Evolutionary conservation across 2,329 filamentous ascomycete genomes (phyloP).

Genomic region (Eutypella sp.): DNA sequence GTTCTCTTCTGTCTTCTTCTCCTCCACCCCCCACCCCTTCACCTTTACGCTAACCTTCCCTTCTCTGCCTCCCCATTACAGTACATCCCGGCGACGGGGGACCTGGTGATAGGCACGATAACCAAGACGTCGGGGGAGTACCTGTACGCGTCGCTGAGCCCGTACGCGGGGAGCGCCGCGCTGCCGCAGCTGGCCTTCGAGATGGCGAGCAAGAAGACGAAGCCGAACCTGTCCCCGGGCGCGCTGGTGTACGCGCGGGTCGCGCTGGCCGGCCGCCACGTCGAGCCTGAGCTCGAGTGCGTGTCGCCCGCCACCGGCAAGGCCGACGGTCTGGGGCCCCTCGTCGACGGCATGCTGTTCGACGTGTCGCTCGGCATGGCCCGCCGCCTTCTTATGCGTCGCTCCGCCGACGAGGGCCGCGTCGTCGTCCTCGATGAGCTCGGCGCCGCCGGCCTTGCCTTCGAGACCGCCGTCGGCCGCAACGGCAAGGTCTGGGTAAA

Average conservation of each 20-base stretch:
- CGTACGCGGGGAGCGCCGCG: slow-evolving; percentile 58
- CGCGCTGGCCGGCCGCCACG: slow-evolving; percentile 69
- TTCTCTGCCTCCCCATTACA: slow-evolving; percentile 31
- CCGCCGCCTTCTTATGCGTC: slow-evolving; percentile 67
- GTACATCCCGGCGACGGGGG: slow-evolving; percentile 76
- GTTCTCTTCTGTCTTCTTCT: slow-evolving; percentile 19
- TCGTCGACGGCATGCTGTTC: slow-evolving; percentile 84
- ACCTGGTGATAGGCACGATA: slow-evolving; percentile 85
- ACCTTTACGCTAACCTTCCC: slow-evolving; percentile 22
- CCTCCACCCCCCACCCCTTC: background rate
- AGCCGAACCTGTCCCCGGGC: slow-evolving; percentile 69
- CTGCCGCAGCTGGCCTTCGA: slow-evolving; percentile 92
- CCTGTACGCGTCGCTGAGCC: slow-evolving; percentile 74
- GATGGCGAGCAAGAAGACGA: slow-evolving; percentile 83
- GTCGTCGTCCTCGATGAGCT: slow-evolving; percentile 76
- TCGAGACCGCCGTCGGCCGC: slow-evolving; percentile 88
- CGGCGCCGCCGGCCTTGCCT: slow-evolving; percentile 69
- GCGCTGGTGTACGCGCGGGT: slow-evolving; percentile 88
- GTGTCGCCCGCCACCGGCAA: slow-evolving; percentile 83
- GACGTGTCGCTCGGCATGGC: slow-evolving; percentile 75
- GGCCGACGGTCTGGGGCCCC: slow-evolving; percentile 76
- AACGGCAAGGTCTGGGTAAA: slow-evolving; percentile 94
- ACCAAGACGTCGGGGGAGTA: slow-evolving; percentile 69
- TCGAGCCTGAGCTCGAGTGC: slow-evolving; percentile 88
- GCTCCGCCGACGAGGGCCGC: slow-evolving; percentile 55